Base-by-base conservation (phyloP, 371 early-diverging fungal genomes). In the Capniomyces stellatus region DNA sequence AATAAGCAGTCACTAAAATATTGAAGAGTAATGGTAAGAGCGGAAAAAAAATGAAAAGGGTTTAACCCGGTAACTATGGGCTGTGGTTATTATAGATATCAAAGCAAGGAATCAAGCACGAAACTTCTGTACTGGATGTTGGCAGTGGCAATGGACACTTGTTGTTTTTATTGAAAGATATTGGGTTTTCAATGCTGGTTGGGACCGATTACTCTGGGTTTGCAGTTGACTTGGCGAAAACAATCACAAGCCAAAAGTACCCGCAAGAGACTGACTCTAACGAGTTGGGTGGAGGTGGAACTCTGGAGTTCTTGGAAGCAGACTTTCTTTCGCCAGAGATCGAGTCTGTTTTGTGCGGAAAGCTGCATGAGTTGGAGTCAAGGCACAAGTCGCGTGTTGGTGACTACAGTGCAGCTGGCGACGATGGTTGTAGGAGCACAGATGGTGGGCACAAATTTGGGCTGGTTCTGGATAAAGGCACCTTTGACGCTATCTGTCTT, bases 131-230 rank as follows among this genome's bases (percentile, higher is more conserved):
- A 21, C 64, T 89, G 8, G 92, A 92, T 61, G 71, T 92, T 2
- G 92, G 93, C 1, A 90, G 89, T 59, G 93, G 93, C 29, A 92
- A 92, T 62, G 93, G 90, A 0, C 90, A 92, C 59, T 62, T 92
- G 30, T 72, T 92, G 12, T 63, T 90, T 21, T 82, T 73, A 43
- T 71, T 92, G 10, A 73, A 76, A 4, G 68, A 71, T 2, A 68
- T 72, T 27, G 85, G 82, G 1, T 90, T 72, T 62, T 76, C 72
- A n/a, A 61, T 76, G 27, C 64, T 92, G 39, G 64, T 72, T 0
- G 92, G 92, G 19, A 79, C 87, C 30, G 92, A 92, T 61, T 92
- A 92, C 57, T 89, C 90, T 0, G 70, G 71, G 8, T 65, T 74
- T 4, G 85, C 89, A 4, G 75, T 91, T 42, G 62, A 63, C 25